Evolutionary conservation across 73 alveolate genomes (phyloP).

Genomic region (Symbiodinium natans): DNA sequence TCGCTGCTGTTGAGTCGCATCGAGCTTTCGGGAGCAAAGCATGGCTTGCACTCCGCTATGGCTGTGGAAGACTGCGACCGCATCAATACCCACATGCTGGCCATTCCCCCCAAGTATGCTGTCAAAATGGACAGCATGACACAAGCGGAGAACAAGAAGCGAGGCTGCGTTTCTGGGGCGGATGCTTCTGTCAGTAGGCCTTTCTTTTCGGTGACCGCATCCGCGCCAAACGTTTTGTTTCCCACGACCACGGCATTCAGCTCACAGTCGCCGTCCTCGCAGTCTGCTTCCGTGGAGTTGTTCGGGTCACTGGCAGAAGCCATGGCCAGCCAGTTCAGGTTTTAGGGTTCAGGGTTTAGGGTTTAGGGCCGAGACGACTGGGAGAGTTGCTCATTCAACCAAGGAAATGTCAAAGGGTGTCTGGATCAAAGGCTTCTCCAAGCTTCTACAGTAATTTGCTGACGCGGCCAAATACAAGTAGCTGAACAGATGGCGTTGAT

Average conservation of each 20-base stretch:
- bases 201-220: neutral
- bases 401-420: no score
- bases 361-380: no score
- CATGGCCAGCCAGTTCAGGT: no score
- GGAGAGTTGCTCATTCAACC: no score
- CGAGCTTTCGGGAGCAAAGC: neutral
- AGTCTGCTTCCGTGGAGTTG: neutral
- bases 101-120: neutral
- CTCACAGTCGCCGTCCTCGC: neutral
- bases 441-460: no score
- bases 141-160: neutral
- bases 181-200: neutral
- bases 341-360: no score
- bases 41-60: neutral
- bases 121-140: neutral
- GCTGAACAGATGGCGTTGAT: no score
- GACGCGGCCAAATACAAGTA: no score
- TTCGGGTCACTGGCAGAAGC: no score
- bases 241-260: slow-evolving; percentile 8
- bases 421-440: no score
- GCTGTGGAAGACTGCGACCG: neutral
- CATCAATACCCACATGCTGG: neutral
- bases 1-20: neutral
- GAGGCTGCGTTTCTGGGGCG: neutral
- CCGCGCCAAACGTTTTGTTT: neutral